Percentiles rank a stretch among this genome's conserved stretches.
Evolutionary conservation across 2,329 filamentous ascomycete species (phyloP).

Genomic region (Ambrosiella beaveri): DNA sequence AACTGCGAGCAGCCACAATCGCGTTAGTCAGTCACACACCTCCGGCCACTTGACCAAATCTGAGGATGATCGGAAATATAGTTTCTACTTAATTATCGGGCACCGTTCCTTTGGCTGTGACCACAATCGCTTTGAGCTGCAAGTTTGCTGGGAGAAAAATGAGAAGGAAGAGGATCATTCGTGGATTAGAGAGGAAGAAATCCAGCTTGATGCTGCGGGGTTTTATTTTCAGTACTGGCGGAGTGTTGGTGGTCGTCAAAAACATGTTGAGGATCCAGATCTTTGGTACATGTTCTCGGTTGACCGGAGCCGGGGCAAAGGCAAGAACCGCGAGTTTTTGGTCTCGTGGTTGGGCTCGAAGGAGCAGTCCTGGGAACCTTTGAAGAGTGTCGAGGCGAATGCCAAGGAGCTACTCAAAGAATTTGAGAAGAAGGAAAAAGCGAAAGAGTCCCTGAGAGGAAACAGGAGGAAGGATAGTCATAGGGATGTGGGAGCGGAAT

Average conservation of each 20-base stretch:
- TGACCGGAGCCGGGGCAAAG: slow-evolving; percentile 2
- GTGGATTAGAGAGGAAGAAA: slow-evolving; percentile 8
- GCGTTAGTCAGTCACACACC: too few relatives aligned
- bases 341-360: slow-evolving; percentile 11
- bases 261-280: slow-evolving; percentile 8
- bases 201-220: slow-evolving; percentile 7
- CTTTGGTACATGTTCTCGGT: slow-evolving; percentile 12
- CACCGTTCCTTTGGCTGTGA: slow-evolving; percentile 3
- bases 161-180: not conserved
- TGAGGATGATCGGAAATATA: not conserved
- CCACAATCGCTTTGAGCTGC: slow-evolving; percentile 9
- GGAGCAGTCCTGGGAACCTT: slow-evolving; percentile 10
- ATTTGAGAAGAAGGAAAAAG: not conserved
- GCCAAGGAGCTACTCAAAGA: slow-evolving; percentile 4
- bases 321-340: slow-evolving; percentile 2
- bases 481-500: not conserved
- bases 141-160: slow-evolving; percentile 2
- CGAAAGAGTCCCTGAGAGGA: not conserved
- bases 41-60: not conserved
- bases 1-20: too few relatives aligned
- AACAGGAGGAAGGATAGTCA: not conserved
- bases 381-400: slow-evolving; percentile 1
- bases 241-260: slow-evolving; percentile 7
- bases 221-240: slow-evolving; percentile 11
- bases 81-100: not conserved